These are phyloP conservation scores for Lophiostoma macrostomum DNA, from an alignment of 495 filamentous ascomycete genomes.

Conservation along the genomic window DNA sequence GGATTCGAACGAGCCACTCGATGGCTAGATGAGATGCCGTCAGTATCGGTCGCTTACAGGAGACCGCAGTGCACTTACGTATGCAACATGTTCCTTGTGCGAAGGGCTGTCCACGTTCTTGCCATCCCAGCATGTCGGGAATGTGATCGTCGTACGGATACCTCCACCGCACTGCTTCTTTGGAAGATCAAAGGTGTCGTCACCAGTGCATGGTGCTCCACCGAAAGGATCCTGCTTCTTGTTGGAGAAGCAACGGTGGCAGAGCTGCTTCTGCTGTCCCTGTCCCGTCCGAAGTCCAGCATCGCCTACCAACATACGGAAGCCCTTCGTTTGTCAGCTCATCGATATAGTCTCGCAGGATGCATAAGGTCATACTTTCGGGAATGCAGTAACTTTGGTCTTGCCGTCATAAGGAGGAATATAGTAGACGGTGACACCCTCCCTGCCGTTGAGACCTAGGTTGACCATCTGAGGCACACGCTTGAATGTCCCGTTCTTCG, in stretches of 20 bases:
- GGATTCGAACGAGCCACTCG: constrained; percentile 37
- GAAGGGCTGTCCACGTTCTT: constrained; percentile 52
- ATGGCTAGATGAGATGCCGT: neutral
- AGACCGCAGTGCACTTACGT: constrained; percentile 14
- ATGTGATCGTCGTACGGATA: constrained; percentile 50
- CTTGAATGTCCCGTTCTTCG: constrained; percentile 28
- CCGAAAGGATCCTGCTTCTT: constrained; percentile 47
- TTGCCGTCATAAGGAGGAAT: constrained; percentile 32
- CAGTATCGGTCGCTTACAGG: neutral
- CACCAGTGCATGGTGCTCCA: constrained; percentile 51
- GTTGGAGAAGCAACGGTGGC: constrained; percentile 50
- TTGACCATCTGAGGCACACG: constrained; percentile 30
- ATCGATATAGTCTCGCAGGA: neutral
- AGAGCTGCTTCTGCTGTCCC: constrained; percentile 36
- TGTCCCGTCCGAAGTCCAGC: constrained; percentile 10
- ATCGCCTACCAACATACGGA: constrained; percentile 29
- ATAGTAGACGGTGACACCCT: constrained; percentile 29
- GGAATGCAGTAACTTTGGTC: constrained; percentile 27
- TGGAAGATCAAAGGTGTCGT: constrained; percentile 48
- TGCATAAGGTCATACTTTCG: constrained; percentile 4
- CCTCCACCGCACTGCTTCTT: constrained; percentile 45
- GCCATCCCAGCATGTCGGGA: constrained; percentile 55
- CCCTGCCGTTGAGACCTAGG: constrained; percentile 15
- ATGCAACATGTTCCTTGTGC: constrained; percentile 50
- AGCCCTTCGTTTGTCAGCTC: constrained; percentile 10